Evolutionary conservation across 148 eudicot genomes (phyloP), one percentile per base, ranked within the genome.

Genomic region (Rhododendron molle): DNA sequence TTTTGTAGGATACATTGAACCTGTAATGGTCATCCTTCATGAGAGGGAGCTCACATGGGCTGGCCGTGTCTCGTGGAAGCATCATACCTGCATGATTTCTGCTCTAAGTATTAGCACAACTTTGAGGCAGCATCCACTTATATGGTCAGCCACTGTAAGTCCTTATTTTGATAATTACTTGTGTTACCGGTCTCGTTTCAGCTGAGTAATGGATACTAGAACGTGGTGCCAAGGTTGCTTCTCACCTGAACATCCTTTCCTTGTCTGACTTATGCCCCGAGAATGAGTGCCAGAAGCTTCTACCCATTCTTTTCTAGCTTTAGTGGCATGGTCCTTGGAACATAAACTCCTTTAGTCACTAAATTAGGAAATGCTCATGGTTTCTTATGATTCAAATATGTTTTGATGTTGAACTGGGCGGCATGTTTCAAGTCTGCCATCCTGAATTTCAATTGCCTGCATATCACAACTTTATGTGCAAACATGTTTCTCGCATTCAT

Each of bases 11-110:
- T 96, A 96, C 84, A 95, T 94, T 91, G 99, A 96, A 84, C 99
- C 99, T 69, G 99, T 96, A 81, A 67, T 96, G 93, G 98, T 95
- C 76, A 90, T 96, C 81, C 98, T 96, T 88, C 98, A 96, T 89
- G 99, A 96, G 85, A 88, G 87, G 78, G 99, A 95, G 93, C 96
- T 91, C 81, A 96, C 99, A 23, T 96, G 99, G 99, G 95, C 99
- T 34, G 99, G 99, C 58, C 93, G 98, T 69, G 88, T 93, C 87
- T 90, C 98, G 7, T 96, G 92, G 97, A 96, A 95, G 91, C 98
- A 94, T 87, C 97, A 96, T 88, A 96, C 98, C 65, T 95, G 99
- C 88, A 90, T 90, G 91, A 86, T 96, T 90, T 96, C 99, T 79
- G 99, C 99, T 71, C 91, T 95, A 38, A 96, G 98, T 89, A 90